Base-by-base conservation (phyloP, 2,329 filamentous ascomycete species). In the Lachnellula hyalina region DNA sequence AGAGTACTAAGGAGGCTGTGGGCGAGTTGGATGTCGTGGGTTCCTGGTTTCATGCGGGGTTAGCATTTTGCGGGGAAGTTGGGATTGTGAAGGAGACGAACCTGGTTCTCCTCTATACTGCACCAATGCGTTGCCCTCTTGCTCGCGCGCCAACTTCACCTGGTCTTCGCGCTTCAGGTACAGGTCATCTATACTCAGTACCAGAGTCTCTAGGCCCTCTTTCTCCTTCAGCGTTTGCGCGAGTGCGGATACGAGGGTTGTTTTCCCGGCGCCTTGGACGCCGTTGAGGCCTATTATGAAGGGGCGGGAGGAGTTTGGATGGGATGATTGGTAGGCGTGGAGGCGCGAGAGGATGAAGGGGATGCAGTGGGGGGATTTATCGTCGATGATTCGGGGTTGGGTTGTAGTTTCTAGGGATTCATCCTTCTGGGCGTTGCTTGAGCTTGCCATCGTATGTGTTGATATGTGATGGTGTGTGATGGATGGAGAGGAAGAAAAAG, bases 221-320 rank as follows among this genome's bases (percentile, higher is more conserved):
- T 77, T 70, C 12, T 74, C 73, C 35, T 73, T 72, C 44, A 86
- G 75, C n/a, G 75, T 79, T 4, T 71, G 63, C 57, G 76, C 79
- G 44, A 96, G 80, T 4, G 81, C 77, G 38, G 78, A 78, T 38
- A 92, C 91, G 65, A 96, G 80, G 12, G 92, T 95, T 3, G 92
- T 95, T 75, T 97, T 96, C 63, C 93, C 93, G 38, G 89, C 87
- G 57, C 93, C 93, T 73, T 96, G 93, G 28, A 96, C 84, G 57
- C 92, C 93, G 65, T 95, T 96, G 65, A 97, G 80, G 47, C 91
- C 93, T 59, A 96, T 79, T 69, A 96, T 83, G 71, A 96, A 89
- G 28, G 91, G 90, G 19, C 79, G 80, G 5, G 17, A 45, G 5
- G 44, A 9, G 7, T 50, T 74, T 21, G 65, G 55, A 68, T 58